Percentiles rank a stretch among this genome's conserved stretches.
Evolutionary conservation across 441 rosid genomes (phyloP).

Genomic region (Adansonia rubrostipa): DNA sequence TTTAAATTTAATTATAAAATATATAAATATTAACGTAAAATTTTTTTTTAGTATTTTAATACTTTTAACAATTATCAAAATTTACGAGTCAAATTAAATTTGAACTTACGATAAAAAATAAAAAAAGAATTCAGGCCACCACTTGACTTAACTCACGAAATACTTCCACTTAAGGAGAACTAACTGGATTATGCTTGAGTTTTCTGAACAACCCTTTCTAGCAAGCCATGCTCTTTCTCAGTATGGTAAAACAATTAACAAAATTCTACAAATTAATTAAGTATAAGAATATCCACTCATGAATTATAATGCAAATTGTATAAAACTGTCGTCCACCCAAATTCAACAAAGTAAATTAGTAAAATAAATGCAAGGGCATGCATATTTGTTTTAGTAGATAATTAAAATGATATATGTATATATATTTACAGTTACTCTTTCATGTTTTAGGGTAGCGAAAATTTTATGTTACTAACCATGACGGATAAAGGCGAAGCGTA

Average conservation of each 20-base stretch:
- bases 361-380: neutral
- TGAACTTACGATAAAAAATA: neutral
- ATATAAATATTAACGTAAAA: no score
- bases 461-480: slow-evolving; percentile 55
- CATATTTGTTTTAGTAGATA: neutral
- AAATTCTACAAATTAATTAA: neutral
- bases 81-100: neutral
- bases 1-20: no score
- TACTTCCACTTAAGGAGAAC: no score
- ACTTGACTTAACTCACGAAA: no score
- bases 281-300: neutral
- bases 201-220: no score
- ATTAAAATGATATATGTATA: neutral
- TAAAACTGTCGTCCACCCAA: neutral
- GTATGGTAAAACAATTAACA: neutral
- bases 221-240: no score
- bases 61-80: no score
- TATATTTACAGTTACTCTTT: neutral
- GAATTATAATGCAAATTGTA: neutral
- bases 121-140: no score
- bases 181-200: no score
- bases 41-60: no score
- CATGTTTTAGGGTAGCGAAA: no score
- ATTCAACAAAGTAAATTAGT: slow-evolving; percentile 1
- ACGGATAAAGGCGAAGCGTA: slow-evolving; percentile 84